Percentiles rank a stretch among this genome's conserved stretches.
phyloP scores from a whole-genome alignment of 2,329 filamentous ascomycete genomes.

The Alternaria brassicicola region DNA sequence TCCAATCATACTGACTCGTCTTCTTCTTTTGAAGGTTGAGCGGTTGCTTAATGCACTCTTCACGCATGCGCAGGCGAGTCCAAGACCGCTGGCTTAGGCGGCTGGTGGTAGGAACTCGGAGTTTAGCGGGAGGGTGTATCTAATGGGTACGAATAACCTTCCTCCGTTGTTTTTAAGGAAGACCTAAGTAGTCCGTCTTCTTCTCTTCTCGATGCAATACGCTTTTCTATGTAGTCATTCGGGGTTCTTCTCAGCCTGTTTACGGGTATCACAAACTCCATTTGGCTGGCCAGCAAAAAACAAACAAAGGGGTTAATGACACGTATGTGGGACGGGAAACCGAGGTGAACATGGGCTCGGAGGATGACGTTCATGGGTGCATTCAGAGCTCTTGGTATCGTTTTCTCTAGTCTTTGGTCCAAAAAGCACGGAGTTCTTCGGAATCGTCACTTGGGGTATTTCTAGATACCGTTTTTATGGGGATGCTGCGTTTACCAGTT shows the following conservation, averaged over 20 bases:
- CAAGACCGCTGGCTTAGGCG: constrained; percentile 43
- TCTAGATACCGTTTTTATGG: constrained; percentile 12
- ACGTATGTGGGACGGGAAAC: constrained; percentile 15
- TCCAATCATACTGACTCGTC: constrained; percentile 22
- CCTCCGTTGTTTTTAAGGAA: constrained; percentile 41
- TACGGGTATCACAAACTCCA: constrained; percentile 26
- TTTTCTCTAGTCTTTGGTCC: constrained; percentile 14
- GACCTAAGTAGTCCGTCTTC: constrained; percentile 35
- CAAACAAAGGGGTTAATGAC: constrained; percentile 19
- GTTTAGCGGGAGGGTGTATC: constrained; percentile 22
- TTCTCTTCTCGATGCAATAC: constrained; percentile 23
- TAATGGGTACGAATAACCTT: constrained; percentile 25
- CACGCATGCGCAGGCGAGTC: constrained; percentile 56
- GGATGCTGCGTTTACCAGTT: constrained; percentile 19
- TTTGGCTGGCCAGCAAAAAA: constrained; percentile 35
- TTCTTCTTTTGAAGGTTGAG: constrained; percentile 48
- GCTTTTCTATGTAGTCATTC: constrained; percentile 20
- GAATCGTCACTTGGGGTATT: constrained; percentile 18
- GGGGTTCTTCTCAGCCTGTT: constrained; percentile 16
- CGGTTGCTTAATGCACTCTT: constrained; percentile 55
- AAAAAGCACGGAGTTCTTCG: constrained; percentile 27
- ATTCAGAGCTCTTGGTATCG: constrained; percentile 12
- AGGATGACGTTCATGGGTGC: background rate
- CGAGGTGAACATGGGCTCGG: constrained; percentile 4
- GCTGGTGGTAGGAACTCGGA: constrained; percentile 6